A percentile compares a stretch with the other conserved stretches of the same genome.
phyloP scores from a whole-genome alignment of 352 stramenopile genomes.

The Labyrinthula sp. region DNA sequence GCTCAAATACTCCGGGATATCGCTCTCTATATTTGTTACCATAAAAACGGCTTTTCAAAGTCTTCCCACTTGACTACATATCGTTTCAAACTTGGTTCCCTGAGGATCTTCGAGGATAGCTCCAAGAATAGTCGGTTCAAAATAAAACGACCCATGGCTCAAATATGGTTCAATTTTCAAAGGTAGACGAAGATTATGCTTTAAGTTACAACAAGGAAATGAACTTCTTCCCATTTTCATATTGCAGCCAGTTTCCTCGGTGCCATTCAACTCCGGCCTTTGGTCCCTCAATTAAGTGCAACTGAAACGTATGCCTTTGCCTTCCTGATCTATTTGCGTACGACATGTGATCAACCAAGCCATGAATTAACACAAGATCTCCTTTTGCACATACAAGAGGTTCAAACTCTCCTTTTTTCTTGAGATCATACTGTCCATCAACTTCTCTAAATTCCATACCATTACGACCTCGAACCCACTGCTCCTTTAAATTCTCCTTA shows the following conservation, averaged over 20 bases:
- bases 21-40: no score
- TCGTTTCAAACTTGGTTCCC: no score
- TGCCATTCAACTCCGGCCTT: constrained; percentile 52
- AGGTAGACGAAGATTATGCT: no score
- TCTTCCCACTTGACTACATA: no score
- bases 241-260: constrained; percentile 76
- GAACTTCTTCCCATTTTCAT: constrained; percentile 34
- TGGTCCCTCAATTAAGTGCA: constrained; percentile 76
- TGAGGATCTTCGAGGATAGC: no score
- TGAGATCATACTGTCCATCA: constrained; percentile 27
- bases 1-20: no score
- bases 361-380: constrained; percentile 70
- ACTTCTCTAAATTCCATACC: constrained; percentile 19
- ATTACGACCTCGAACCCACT: constrained; percentile 43
- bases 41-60: no score
- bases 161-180: no score
- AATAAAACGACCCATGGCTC: no score
- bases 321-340: constrained; percentile 62
- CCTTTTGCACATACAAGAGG: constrained; percentile 61
- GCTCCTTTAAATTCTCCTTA: constrained; percentile 52
- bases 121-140: no score
- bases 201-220: no score
- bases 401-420: constrained; percentile 41
- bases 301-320: constrained; percentile 76
- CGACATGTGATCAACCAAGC: constrained; percentile 74